These are phyloP conservation scores for Amanita rimosa DNA, from an alignment of 768 basidiomycete genomes.

Conservation along the genomic window DNA sequence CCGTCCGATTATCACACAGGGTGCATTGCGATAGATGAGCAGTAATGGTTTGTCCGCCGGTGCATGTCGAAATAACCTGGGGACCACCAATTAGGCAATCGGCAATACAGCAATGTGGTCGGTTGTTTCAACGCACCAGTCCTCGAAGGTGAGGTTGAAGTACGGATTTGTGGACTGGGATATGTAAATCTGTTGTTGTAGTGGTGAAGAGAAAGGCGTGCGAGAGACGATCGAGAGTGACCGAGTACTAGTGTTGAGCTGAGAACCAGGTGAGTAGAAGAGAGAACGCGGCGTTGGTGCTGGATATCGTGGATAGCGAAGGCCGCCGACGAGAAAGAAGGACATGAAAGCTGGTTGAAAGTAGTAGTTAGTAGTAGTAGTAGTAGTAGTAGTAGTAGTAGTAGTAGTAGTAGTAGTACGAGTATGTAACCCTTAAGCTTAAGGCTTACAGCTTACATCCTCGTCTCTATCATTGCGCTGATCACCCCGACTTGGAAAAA, in stretches of 20 bases:
- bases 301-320: neutral
- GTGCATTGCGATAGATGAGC: slow-evolving; percentile 76
- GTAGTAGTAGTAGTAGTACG: too few species aligned
- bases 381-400: too few species aligned
- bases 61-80: slow-evolving; percentile 60
- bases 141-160: slow-evolving; percentile 86
- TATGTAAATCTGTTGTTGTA: slow-evolving; percentile 48
- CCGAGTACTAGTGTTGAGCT: neutral
- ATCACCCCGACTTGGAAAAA: neutral
- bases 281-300: neutral
- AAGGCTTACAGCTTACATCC: too few species aligned
- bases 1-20: slow-evolving; percentile 88
- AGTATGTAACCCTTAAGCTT: too few species aligned
- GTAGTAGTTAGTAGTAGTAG: too few species aligned
- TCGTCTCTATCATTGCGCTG: neutral
- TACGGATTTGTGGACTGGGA: slow-evolving; percentile 75
- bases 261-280: neutral
- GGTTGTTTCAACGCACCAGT: slow-evolving; percentile 49
- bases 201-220: slow-evolving; percentile 7
- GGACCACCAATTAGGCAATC: neutral
- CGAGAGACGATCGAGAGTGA: neutral
- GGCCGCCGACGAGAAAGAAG: neutral
- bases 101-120: neutral
- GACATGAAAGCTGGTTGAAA: neutral
- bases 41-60: slow-evolving; percentile 58